Evolutionary conservation across 129 eudicot genomes (phyloP).

Genomic region (Kitagawia praeruptora): DNA sequence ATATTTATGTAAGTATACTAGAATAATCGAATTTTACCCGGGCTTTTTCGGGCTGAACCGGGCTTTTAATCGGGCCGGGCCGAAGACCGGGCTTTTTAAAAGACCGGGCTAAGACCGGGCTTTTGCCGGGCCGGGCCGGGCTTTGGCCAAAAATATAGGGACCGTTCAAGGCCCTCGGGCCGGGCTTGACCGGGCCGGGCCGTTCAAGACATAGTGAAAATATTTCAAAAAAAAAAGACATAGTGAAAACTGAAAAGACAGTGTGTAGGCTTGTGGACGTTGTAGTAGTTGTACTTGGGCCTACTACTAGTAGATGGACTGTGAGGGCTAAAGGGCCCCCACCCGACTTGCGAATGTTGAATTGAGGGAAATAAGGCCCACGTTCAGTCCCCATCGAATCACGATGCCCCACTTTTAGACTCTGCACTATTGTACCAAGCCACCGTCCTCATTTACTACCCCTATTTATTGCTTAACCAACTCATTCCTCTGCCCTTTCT

Average conservation of each 20-base stretch:
- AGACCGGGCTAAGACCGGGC: too few species aligned
- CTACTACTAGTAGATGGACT: background rate
- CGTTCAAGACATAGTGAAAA: too few species aligned
- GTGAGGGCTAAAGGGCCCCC: background rate
- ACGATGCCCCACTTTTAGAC: background rate
- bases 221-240: too few species aligned
- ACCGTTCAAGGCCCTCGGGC: too few species aligned
- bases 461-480: constrained; percentile 8
- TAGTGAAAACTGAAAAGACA: background rate
- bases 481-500: background rate
- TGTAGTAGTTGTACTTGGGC: background rate
- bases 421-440: background rate
- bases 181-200: too few species aligned
- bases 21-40: too few species aligned
- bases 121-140: too few species aligned
- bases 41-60: too few species aligned
- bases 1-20: too few species aligned
- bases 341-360: background rate
- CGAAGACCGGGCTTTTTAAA: too few species aligned
- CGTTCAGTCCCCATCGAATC: background rate
- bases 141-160: too few species aligned
- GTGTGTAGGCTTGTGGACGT: background rate
- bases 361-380: background rate
- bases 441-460: constrained; percentile 5
- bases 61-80: too few species aligned